phyloP scores from a whole-genome alignment of 768 basidiomycete species.

The Kwoniella shandongensis region DNA sequence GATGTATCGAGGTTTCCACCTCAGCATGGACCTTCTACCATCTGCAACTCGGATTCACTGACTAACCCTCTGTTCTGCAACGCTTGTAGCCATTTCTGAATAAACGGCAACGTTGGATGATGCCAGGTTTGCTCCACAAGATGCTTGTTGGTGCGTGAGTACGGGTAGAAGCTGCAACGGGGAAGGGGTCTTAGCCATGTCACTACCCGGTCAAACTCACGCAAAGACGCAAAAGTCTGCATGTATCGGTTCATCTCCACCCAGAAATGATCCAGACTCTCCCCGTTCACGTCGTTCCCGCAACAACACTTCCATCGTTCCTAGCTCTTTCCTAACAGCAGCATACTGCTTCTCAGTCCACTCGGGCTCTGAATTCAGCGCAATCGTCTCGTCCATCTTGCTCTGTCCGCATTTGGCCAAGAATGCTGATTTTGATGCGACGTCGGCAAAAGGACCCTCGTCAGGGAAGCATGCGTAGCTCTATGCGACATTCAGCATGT shows the following conservation, averaged over 20 bases:
- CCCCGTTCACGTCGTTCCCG: constrained; percentile 3
- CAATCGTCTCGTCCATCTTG: constrained; percentile 8
- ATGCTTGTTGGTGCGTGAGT: constrained; percentile 6
- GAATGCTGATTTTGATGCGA: constrained; percentile 7
- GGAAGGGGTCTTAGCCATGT: too few species aligned
- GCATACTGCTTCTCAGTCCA: constrained; percentile 9
- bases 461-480: constrained; percentile 9
- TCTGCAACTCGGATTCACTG: constrained; percentile 1
- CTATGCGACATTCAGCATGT: neutral
- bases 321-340: neutral
- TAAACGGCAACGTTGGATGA: constrained; percentile 6
- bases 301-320: constrained; percentile 4
- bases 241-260: constrained; percentile 6
- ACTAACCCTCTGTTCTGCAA: neutral
- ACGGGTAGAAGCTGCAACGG: constrained; percentile 9
- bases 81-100: constrained; percentile 4
- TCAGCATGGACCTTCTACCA: constrained; percentile 5
- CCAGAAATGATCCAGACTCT: constrained; percentile 6
- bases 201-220: neutral
- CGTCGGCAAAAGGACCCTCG: neutral
- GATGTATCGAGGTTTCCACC: constrained; percentile 2
- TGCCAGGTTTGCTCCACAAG: constrained; percentile 8
- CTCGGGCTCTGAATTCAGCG: constrained; percentile 3
- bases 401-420: constrained; percentile 13
- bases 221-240: constrained; percentile 15